These are phyloP conservation scores for Anthracocystis panici-leucophaei DNA, from an alignment of 1,284 basidiomycete genomes.

Conservation along the genomic window DNA sequence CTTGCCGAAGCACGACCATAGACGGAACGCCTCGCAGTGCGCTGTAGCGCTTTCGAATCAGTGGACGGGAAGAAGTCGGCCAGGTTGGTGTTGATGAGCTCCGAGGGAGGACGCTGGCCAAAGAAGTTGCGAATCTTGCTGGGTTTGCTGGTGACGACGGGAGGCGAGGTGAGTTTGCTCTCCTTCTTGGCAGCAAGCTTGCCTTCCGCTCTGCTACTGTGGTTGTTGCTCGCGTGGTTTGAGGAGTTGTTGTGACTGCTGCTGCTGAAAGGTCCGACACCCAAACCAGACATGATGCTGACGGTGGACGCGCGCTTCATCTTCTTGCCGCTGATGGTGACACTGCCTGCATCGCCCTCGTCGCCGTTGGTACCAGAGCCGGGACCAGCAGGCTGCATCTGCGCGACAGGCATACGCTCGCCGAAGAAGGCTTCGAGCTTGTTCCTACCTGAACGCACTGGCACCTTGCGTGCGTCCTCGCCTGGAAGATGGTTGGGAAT, in stretches of 20 bases:
- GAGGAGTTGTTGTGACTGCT: slow-evolving; percentile 8
- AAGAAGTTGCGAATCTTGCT: slow-evolving; percentile 91
- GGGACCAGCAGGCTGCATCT: slow-evolving; percentile 56
- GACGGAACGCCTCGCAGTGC: slow-evolving; percentile 59
- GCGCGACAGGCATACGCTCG: slow-evolving; percentile 69
- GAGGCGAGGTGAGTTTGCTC: slow-evolving; percentile 19
- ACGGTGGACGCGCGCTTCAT: slow-evolving; percentile 93
- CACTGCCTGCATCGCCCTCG: slow-evolving; percentile 46
- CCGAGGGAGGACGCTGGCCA: slow-evolving; percentile 94
- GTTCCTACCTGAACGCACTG: slow-evolving; percentile 39
- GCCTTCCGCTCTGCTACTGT: slow-evolving; percentile 13
- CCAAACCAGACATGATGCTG: slow-evolving; percentile 91
- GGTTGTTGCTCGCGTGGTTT: slow-evolving; percentile 6
- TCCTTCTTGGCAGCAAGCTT: slow-evolving; percentile 29
- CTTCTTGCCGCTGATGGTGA: slow-evolving; percentile 73
- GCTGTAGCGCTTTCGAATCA: slow-evolving; percentile 76
- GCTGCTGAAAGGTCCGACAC: slow-evolving; percentile 41
- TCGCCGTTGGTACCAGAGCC: slow-evolving; percentile 65
- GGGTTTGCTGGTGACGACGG: slow-evolving; percentile 48
- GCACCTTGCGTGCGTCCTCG: slow-evolving; percentile 41
- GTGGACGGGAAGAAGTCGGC: slow-evolving; percentile 95
- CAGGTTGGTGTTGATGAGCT: slow-evolving; percentile 95
- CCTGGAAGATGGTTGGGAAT: slow-evolving; percentile 53
- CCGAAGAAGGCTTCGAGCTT: slow-evolving; percentile 76
- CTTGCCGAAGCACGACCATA: slow-evolving; percentile 61